Conservation (phyloP, 2,329 filamentous ascomycete species). For the Tolypocladium pustulatum region DNA sequence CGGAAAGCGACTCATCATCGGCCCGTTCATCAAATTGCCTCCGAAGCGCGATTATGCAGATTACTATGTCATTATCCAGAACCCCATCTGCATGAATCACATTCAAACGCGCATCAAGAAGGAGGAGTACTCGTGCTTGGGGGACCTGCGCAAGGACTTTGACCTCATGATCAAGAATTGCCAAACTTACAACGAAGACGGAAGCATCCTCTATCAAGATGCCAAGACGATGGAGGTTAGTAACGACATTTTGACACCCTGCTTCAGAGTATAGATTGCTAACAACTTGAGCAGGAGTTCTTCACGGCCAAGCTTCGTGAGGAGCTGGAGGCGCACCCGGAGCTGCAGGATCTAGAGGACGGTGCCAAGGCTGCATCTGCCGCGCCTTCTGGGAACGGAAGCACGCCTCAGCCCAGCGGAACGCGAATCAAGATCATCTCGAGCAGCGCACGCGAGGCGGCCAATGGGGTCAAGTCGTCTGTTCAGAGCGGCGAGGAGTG, state of each 20-base stretch:
- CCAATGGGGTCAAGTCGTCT: conserved; percentile 27
- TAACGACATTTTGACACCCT: neutral
- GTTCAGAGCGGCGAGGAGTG: conserved; percentile 45
- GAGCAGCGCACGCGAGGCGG: conserved; percentile 22
- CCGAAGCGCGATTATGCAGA: conserved; percentile 84
- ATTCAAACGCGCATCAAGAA: conserved; percentile 94
- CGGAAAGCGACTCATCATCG: conserved; percentile 71
- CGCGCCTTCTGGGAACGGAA: conserved; percentile 45
- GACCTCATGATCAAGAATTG: conserved; percentile 82
- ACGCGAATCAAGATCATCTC: conserved; percentile 62
- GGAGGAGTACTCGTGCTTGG: conserved; percentile 76
- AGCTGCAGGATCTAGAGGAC: conserved; percentile 45
- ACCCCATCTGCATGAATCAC: conserved; percentile 91
- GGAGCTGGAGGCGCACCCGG: conserved; percentile 41
- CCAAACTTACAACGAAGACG: conserved; percentile 92
- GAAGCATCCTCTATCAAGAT: conserved; percentile 83
- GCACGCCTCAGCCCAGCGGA: conserved; percentile 54
- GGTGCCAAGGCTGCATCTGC: conserved; percentile 25
- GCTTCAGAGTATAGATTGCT: conserved; percentile 9
- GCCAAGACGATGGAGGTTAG: conserved; percentile 86
- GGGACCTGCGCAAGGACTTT: conserved; percentile 75
- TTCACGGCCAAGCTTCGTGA: conserved; percentile 44
- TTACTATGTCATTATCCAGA: conserved; percentile 88
- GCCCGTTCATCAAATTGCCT: conserved; percentile 85
- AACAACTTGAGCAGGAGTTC: conserved; percentile 37